phyloP scores from a whole-genome alignment of 2,329 filamentous ascomycete species.

The Aspergillus transmontanensis region DNA sequence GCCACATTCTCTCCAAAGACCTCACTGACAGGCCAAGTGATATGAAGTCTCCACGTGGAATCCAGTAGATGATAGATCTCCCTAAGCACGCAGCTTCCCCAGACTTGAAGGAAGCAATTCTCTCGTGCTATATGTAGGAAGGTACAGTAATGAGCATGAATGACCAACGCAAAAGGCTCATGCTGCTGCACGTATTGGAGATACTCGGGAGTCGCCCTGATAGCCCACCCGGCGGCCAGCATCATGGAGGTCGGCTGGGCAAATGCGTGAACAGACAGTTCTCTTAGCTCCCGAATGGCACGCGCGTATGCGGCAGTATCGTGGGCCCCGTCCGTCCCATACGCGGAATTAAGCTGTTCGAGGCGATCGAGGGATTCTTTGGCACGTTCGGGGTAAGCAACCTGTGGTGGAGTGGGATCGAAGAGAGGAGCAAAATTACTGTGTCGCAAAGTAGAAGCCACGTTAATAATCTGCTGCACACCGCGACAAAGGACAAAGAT shows the following conservation, averaged over 20 bases:
- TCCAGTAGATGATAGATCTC: background rate
- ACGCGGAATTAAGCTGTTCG: background rate
- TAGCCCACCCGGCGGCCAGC: slow-evolving; percentile 25
- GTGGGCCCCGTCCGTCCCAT: background rate
- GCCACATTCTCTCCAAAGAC: background rate
- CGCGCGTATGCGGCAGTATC: background rate
- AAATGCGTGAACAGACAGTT: background rate
- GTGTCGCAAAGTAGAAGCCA: background rate
- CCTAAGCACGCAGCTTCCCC: slow-evolving; percentile 21
- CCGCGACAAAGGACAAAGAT: slow-evolving; percentile 12
- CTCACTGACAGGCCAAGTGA: background rate
- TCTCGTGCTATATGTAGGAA: slow-evolving; percentile 23
- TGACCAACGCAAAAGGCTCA: slow-evolving; percentile 22
- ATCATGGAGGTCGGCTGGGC: background rate
- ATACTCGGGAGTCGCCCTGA: slow-evolving; percentile 16
- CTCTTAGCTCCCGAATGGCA: background rate
- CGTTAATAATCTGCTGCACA: slow-evolving; percentile 5
- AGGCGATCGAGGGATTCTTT: background rate
- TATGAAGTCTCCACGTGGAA: background rate
- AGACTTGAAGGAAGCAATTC: slow-evolving; percentile 23
- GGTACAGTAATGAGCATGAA: slow-evolving; percentile 27
- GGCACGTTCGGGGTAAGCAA: background rate
- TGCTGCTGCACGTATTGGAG: slow-evolving; percentile 18
- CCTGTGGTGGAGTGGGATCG: background rate
- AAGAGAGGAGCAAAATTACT: background rate